Evolutionary conservation across 176 grass and related monocot genomes (phyloP).

Genomic region (Calamus simplicifolius): DNA sequence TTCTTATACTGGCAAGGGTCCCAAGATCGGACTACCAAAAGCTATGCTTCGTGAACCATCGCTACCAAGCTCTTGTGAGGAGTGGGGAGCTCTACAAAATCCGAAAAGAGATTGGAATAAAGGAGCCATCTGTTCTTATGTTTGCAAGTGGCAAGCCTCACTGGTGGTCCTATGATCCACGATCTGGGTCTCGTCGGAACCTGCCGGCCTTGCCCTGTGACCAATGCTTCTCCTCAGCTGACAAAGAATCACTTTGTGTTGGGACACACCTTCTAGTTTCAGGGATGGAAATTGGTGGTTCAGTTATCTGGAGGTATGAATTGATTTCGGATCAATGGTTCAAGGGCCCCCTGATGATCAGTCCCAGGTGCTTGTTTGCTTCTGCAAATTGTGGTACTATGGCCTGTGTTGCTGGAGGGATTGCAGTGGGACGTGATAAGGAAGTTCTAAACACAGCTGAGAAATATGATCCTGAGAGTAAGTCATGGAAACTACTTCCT

Average conservation of each 20-base stretch:
- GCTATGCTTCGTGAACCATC: not conserved
- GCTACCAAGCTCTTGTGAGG: not conserved
- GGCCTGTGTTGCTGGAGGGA: slow-evolving; percentile 4
- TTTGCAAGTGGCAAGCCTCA: not conserved
- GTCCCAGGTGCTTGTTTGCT: not conserved
- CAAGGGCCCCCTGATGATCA: not conserved
- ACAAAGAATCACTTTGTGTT: not conserved
- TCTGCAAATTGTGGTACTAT: not conserved
- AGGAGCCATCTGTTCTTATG: not conserved
- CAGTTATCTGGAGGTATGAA: slow-evolving; percentile 1
- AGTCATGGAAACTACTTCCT: not conserved
- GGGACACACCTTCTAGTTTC: slow-evolving; percentile 1
- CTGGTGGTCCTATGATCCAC: not conserved
- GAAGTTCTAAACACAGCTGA: not conserved
- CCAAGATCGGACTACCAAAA: not conserved
- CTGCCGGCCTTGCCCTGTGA: not conserved
- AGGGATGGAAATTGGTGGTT: not conserved
- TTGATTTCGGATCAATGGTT: not conserved
- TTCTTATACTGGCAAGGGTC: not conserved
- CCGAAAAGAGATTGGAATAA: not conserved
- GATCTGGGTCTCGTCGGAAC: not conserved
- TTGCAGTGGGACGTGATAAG: not conserved
- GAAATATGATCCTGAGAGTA: slow-evolving; percentile 1
- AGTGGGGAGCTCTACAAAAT: not conserved
- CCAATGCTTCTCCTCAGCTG: not conserved